phyloP scores from a whole-genome alignment of 768 basidiomycete species.

The Cubamyces sp. region DNA sequence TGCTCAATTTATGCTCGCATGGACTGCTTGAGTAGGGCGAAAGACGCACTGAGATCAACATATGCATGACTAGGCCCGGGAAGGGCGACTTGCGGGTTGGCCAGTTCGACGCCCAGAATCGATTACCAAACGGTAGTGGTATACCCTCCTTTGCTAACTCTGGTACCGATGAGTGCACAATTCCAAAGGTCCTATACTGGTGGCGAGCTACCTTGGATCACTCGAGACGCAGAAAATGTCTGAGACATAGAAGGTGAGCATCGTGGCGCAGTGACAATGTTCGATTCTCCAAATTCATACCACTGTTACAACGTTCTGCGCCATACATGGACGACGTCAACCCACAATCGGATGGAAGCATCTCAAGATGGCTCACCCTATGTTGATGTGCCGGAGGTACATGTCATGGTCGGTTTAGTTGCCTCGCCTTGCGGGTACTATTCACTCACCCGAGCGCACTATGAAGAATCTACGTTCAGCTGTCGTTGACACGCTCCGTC shows the following conservation, averaged over 20 bases:
- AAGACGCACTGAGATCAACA: no score
- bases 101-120: constrained; percentile 66
- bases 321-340: no score
- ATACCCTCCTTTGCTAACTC: constrained; percentile 64
- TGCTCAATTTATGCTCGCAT: no score
- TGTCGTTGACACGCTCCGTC: background rate
- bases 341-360: no score
- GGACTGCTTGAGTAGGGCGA: no score
- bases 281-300: no score
- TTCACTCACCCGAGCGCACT: constrained; percentile 41
- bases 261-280: background rate
- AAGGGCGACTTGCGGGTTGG: constrained; percentile 58
- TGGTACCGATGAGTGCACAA: background rate
- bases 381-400: no score
- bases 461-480: background rate
- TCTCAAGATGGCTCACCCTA: no score
- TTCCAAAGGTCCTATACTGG: background rate
- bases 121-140: constrained; percentile 59
- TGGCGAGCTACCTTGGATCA: constrained; percentile 48
- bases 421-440: no score
- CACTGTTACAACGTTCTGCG: no score
- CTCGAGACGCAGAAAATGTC: constrained; percentile 54
- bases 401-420: no score
- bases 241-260: constrained; percentile 22
- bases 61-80: constrained; percentile 53